Conservation (phyloP, 805 yeast genomes). For the Saccharomycopsis babjevae region DNA sequence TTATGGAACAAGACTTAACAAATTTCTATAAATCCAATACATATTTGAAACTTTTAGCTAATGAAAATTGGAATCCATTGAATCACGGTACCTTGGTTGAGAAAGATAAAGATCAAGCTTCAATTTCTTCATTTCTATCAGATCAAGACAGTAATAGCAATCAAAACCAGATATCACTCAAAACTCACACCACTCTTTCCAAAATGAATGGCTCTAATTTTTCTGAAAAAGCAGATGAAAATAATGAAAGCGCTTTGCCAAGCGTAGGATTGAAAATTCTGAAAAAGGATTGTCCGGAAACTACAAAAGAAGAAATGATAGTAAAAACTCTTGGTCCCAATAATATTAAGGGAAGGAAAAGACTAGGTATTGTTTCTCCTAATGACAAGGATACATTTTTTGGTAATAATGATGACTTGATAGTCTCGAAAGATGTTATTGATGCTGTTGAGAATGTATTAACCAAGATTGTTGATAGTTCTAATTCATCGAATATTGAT, state of each 20-base stretch:
- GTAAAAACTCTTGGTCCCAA: neutral
- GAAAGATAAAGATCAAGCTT: neutral
- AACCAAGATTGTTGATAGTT: constrained; percentile 37
- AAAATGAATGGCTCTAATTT: neutral
- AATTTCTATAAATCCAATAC: constrained; percentile 50
- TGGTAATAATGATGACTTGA: constrained; percentile 12
- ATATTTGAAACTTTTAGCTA: constrained; percentile 40
- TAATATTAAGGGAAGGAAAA: neutral
- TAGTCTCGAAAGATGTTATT: constrained; percentile 36
- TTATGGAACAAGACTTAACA: constrained; percentile 44
- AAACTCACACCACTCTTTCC: neutral
- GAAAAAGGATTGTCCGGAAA: neutral
- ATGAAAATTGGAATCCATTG: constrained; percentile 19
- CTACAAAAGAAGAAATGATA: neutral
- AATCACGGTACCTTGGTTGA: neutral
- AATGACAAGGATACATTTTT: constrained; percentile 7
- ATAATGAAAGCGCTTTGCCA: neutral
- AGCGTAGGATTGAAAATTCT: neutral
- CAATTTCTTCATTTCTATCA: neutral
- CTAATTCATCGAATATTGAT: neutral
- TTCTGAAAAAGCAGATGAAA: neutral
- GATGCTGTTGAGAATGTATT: constrained; percentile 62
- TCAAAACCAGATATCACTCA: neutral
- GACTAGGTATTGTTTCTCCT: neutral
- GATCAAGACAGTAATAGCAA: neutral